Percentiles rank a stretch among this genome's conserved stretches.
Evolutionary conservation across 148 eudicot genomes (phyloP).

Genomic region (Persicaria tinctoria): DNA sequence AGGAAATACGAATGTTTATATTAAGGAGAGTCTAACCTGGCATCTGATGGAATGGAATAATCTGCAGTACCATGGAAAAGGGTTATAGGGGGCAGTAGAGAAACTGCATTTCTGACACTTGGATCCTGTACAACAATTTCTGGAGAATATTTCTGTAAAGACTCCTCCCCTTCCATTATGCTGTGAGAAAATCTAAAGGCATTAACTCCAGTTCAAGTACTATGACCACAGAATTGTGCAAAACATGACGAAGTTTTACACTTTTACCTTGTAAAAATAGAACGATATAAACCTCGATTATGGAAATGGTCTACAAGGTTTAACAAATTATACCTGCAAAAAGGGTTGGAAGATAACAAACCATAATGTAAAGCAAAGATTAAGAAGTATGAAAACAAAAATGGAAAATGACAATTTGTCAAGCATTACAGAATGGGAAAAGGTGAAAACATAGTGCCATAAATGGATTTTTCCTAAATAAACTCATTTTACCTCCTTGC

Average conservation of each 20-base stretch:
- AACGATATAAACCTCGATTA: conserved; percentile 73
- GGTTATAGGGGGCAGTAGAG: conserved; percentile 57
- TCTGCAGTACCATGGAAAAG: conserved; percentile 96
- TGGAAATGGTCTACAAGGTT: conserved; percentile 82
- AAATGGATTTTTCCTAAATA: background rate
- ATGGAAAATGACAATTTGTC: background rate
- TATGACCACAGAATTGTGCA: background rate
- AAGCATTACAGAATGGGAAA: conserved; percentile 1
- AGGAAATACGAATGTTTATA: background rate
- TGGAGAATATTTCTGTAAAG: conserved; percentile 63
- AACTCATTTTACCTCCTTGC: background rate
- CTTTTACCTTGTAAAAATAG: conserved; percentile 62
- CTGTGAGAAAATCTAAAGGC: conserved; percentile 28
- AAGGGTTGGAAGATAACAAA: background rate
- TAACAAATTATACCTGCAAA: conserved; percentile 67
- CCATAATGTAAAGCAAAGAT: background rate
- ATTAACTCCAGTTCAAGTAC: conserved; percentile 14
- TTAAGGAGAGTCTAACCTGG: conserved; percentile 45
- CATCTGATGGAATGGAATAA: conserved; percentile 81
- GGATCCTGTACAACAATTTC: conserved; percentile 80
- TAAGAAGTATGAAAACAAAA: background rate
- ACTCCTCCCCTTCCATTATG: conserved; percentile 93
- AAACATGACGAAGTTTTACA: background rate
- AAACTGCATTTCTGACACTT: conserved; percentile 44
- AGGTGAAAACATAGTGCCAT: background rate